Evolutionary conservation across 1,284 basidiomycete genomes (phyloP), one percentile per base, ranked within the genome.

Genomic region (Meira miltonrushii): DNA sequence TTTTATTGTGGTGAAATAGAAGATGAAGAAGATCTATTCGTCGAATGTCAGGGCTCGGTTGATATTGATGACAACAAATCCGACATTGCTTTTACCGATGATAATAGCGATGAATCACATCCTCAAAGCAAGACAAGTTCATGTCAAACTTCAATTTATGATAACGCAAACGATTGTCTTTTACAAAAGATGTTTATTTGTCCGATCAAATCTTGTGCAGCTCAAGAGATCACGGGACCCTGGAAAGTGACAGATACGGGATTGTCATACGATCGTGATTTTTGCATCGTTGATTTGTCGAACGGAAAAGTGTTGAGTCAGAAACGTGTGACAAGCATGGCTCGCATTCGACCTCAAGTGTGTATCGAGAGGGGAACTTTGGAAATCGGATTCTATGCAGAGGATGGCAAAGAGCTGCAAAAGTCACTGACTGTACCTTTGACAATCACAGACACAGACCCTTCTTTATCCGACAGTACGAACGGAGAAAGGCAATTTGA

Each of bases 121-220:
- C 7, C 50, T n/a, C 23, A 17, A 19, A 23, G 17, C 12, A 17
- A 53, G 5, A 53, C 50, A 19, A 39, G 38, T 39, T 44, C 43
- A 44, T 44, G 43, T 9, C 23, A 17, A 25, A n/a, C 17, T 19
- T 48, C 46, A 25, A 48, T 48, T 21, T 13, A 48, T 23, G 46
- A 48, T 5, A 25, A 23, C 6, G 46, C 17, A 25, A 48, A 43
- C 19, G 4, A 25, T 5, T 21, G 21, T 23, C 7, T 23, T 13
- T 23, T 53, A 12, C 12, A 39, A 41, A 28, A 41, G 12, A 13
- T 53, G 48, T 40, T 21, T 33, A 48, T 71, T 9, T 71, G 66
- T 40, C 68, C 68, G 44, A 65, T 71, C 64, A 71, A 70, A 58
- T 68, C 66, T 12, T 71, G 68, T 28, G 57, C 66, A 1, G 66